Evolutionary conservation across 495 filamentous ascomycete genomes (phyloP).

Genomic region (Hyaloscypha finlandica): DNA sequence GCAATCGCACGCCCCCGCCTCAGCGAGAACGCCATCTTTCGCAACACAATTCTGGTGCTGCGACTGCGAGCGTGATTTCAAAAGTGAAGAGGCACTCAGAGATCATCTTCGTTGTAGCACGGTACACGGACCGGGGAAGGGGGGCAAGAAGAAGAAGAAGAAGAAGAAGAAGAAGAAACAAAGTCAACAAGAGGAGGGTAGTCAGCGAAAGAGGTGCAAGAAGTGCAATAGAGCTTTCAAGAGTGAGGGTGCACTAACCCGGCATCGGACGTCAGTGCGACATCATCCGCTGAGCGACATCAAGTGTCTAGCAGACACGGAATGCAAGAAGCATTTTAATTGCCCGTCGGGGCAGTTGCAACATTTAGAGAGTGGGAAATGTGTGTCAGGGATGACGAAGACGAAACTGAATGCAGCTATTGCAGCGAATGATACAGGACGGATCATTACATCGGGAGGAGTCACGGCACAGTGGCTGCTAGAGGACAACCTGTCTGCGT

Average conservation of each 20-base stretch:
- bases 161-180: constrained; percentile 20
- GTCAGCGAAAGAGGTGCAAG: constrained; percentile 18
- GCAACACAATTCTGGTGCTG: constrained; percentile 24
- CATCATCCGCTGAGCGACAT: constrained; percentile 31
- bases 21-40: constrained; percentile 16
- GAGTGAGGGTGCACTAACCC: constrained; percentile 23
- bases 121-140: constrained; percentile 31
- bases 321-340: constrained; percentile 25
- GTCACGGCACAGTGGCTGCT: too few species aligned
- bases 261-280: constrained; percentile 25
- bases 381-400: too few species aligned
- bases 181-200: constrained; percentile 20
- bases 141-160: too few species aligned
- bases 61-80: constrained; percentile 24
- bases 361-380: too few species aligned
- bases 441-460: too few species aligned
- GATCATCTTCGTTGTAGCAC: constrained; percentile 37
- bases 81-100: constrained; percentile 24
- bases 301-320: constrained; percentile 26
- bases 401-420: too few species aligned
- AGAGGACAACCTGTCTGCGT: too few species aligned
- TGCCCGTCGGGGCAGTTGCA: too few species aligned
- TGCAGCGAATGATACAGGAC: too few species aligned
- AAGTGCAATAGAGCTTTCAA: constrained; percentile 30
- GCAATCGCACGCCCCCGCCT: constrained; percentile 13